Evolutionary conservation across 139 green algal species (phyloP).

Genomic region (Dunaliella sp.): DNA sequence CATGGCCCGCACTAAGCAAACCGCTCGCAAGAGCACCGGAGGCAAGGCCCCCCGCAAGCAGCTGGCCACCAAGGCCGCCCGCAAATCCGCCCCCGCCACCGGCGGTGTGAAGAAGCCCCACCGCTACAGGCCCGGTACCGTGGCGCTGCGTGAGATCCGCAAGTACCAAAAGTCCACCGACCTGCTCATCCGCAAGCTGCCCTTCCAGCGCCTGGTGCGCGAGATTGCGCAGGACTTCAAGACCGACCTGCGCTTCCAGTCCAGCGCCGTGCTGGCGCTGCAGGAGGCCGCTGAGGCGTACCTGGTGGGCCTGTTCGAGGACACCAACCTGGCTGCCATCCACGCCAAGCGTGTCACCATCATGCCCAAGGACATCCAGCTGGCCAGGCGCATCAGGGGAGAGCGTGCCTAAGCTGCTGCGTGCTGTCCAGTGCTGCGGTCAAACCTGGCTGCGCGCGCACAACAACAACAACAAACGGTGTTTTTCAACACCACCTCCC

Average conservation of each 20-base stretch:
- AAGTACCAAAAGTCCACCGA: constrained; percentile 95
- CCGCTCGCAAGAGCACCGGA: constrained; percentile 82
- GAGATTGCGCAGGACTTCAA: constrained; percentile 99
- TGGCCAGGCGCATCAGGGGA: too few relatives aligned
- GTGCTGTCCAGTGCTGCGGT: too few relatives aligned
- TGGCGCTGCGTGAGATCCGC: constrained; percentile 65
- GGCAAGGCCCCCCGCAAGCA: constrained; percentile 89
- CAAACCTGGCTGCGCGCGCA: too few relatives aligned
- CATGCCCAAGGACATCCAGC: constrained; percentile 95
- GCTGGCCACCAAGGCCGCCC: constrained; percentile 88
- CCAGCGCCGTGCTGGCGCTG: constrained; percentile 85
- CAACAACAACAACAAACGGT: neutral
- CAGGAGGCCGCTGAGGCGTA: constrained; percentile 97
- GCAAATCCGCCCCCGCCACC: constrained; percentile 81
- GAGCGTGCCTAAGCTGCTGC: too few relatives aligned
- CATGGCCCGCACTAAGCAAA: constrained; percentile 7
- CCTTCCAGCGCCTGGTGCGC: constrained; percentile 93
- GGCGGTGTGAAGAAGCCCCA: too few relatives aligned
- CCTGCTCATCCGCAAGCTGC: constrained; percentile 94
- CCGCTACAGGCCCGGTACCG: constrained; percentile 39
- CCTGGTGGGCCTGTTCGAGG: constrained; percentile 97
- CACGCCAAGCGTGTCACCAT: constrained; percentile 93
- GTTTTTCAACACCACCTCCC: neutral
- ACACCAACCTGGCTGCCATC: constrained; percentile 83
- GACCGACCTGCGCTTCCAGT: constrained; percentile 93